Percentiles rank a stretch among this genome's conserved stretches.
Conservation (phyloP, 1,284 basidiomycete genomes). For the Rhodofomes roseus region DNA sequence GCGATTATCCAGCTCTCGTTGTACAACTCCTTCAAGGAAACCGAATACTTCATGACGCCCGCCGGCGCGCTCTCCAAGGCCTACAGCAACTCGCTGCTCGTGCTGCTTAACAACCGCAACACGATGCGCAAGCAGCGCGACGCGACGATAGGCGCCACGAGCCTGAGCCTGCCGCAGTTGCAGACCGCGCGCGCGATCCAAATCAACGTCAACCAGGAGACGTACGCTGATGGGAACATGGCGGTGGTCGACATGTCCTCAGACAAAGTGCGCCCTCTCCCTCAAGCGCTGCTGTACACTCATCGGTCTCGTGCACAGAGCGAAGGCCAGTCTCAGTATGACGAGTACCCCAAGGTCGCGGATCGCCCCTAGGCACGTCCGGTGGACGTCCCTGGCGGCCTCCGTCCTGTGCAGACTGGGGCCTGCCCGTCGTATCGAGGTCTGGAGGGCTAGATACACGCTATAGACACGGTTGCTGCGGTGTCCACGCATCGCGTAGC, state of each 20-base stretch:
- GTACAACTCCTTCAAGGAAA: background rate
- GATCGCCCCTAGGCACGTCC: background rate
- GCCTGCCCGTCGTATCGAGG: background rate
- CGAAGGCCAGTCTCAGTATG: no score
- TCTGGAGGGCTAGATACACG: background rate
- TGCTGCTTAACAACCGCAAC: slow-evolving; percentile 3
- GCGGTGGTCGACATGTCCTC: background rate
- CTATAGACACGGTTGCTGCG: background rate
- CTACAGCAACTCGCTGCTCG: slow-evolving; percentile 4
- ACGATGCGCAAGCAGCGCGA: background rate
- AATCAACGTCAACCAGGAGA: slow-evolving; percentile 4
- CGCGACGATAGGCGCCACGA: background rate
- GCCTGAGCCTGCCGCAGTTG: background rate
- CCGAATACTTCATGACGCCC: slow-evolving; percentile 1
- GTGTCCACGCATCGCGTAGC: background rate
- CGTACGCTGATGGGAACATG: background rate
- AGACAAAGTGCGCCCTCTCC: background rate
- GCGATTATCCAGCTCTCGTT: background rate
- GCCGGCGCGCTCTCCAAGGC: slow-evolving; percentile 2
- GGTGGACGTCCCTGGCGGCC: background rate
- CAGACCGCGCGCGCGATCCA: background rate
- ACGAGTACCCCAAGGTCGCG: background rate
- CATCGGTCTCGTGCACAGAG: background rate
- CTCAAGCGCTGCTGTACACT: background rate
- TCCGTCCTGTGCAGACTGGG: no score